Base-by-base conservation (phyloP, 768 basidiomycete genomes). In the Rubroboletus satanas region DNA sequence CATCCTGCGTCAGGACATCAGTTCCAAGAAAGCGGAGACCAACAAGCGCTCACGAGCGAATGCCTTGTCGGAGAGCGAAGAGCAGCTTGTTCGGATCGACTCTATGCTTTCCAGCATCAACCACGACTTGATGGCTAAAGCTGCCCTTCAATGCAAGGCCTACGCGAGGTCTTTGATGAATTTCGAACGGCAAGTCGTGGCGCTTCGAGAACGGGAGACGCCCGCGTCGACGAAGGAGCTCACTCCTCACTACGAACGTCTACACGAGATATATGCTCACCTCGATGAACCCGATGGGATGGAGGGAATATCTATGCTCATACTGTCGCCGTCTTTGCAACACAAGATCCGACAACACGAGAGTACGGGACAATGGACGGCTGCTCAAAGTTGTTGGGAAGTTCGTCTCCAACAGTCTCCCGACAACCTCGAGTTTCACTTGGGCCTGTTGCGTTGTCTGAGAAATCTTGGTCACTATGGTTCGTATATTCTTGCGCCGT, bases 301-400 rank as follows among this genome's bases (percentile, higher is more conserved):
- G 97, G 95, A 98, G 73, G 97, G 97, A 0, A 81, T 98, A 32
- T 97, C 97, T 0, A 84, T 89, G 7, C 74, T 89, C 62, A 89
- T 98, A 52, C 73, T 98, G 12, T 84, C 89, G 0, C 97, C 97
- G 0, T 90, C 91, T 4, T 71, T 98, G 45, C 92, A 98, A 60
- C 93, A 97, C 70, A 93, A 97, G 70, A 98, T 99, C 56, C 86
- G 97, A 41, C 90, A 98, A 65, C 97, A 99, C 63, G 97, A 99
- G 70, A 95, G 89, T 60, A 96, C 90, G 3, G 97, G 97, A 0
- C 80, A 86, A 41, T 99, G 97, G 97, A 98, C 97, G 2, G 89
- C 94, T 9, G 96, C 97, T 8, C 97, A 98, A 71, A 98, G 96
- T 65, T 99, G 97, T 64, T 99, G 97, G 97, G 97, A 99, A 71